Conservation (phyloP, 179 eudicot genomes). For the Beta corolliflora region DNA sequence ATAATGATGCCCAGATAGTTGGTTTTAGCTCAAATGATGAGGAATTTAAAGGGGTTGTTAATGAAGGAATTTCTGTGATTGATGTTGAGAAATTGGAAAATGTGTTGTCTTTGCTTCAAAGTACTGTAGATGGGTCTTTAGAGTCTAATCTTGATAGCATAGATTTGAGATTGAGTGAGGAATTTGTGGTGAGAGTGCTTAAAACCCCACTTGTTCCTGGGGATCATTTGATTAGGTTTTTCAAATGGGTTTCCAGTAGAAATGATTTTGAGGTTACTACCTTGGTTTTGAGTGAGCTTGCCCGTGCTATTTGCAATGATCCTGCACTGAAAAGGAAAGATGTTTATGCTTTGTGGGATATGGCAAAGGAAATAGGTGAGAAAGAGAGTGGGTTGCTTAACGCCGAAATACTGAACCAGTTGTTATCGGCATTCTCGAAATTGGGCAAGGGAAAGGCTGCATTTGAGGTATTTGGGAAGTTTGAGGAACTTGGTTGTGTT, state of each 20-base stretch:
- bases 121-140: constrained; percentile 47
- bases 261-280: constrained; percentile 33
- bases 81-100: constrained; percentile 52
- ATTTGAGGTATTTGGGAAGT: constrained; percentile 66
- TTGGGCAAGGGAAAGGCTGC: constrained; percentile 80
- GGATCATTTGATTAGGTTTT: constrained; percentile 57
- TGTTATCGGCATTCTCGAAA: constrained; percentile 56
- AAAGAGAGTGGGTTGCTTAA: constrained; percentile 48
- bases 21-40: constrained; percentile 14
- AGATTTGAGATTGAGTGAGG: constrained; percentile 50
- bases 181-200: constrained; percentile 60
- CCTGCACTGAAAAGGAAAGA: constrained; percentile 38
- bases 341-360: constrained; percentile 76
- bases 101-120: constrained; percentile 65
- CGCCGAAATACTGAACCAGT: constrained; percentile 52
- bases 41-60: constrained; percentile 5
- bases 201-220: constrained; percentile 56
- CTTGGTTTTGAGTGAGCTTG: constrained; percentile 42
- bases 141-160: constrained; percentile 49
- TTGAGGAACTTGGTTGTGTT: constrained; percentile 65
- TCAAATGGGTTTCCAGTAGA: constrained; percentile 56
- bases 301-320: constrained; percentile 38
- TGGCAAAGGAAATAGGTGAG: constrained; percentile 63
- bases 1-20: constrained; percentile 23
- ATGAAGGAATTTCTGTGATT: constrained; percentile 18